Percentiles rank a stretch among this genome's conserved stretches.
Evolutionary conservation across 192 early-diverging fungal genomes (phyloP).

Genomic region (Rhizophagus prolifer): DNA sequence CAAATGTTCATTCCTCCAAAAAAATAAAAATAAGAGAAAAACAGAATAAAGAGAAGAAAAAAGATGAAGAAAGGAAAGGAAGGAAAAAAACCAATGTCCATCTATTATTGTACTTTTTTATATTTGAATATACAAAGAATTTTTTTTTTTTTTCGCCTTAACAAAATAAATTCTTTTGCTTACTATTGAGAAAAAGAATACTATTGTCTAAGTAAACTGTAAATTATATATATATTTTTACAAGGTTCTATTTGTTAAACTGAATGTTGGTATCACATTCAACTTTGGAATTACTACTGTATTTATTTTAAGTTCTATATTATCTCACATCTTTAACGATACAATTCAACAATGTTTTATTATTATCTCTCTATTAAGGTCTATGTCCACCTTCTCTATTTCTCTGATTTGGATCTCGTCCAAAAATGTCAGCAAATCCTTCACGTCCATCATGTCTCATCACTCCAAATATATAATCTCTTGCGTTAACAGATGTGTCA

Average conservation of each 20-base stretch:
- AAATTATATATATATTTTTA: too few species aligned
- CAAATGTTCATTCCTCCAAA: not conserved
- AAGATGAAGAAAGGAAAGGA: not conserved
- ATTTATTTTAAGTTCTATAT: not conserved
- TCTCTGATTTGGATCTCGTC: slow-evolving; percentile 7
- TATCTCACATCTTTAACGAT: too few species aligned
- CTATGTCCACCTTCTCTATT: not conserved
- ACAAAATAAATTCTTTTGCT: not conserved
- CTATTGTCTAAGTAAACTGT: not conserved
- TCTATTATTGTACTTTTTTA: not conserved
- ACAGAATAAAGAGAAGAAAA: not conserved
- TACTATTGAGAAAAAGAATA: not conserved
- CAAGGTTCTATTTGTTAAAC: too few species aligned
- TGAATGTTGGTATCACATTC: too few species aligned
- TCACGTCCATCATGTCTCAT: not conserved
- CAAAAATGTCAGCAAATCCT: slow-evolving; percentile 4
- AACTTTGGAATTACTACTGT: not conserved
- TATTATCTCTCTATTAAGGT: not conserved
- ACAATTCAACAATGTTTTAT: not conserved
- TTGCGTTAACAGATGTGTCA: not conserved
- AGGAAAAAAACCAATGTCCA: slow-evolving; percentile 4
- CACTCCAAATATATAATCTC: not conserved
- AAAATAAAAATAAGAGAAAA: not conserved
- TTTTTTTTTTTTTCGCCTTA: not conserved
- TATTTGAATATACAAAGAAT: not conserved